Evolutionary conservation across 2,329 filamentous ascomycete species (phyloP).

Genomic region (Phialophora expanda): DNA sequence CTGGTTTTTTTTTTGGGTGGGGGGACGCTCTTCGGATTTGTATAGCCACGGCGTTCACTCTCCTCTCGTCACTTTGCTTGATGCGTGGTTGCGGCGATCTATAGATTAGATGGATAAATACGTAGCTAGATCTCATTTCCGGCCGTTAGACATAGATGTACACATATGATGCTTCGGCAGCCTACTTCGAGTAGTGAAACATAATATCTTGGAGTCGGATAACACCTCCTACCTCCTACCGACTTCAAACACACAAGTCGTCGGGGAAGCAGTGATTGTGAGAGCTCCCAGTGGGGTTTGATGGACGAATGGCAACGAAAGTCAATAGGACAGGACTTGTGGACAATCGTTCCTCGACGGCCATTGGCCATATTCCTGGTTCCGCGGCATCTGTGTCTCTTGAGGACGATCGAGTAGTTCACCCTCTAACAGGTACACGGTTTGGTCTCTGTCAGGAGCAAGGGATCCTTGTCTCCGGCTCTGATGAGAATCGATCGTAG

Average conservation of each 20-base stretch:
- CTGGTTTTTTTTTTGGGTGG: not conserved
- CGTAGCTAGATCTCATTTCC: not conserved
- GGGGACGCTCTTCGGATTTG: not conserved
- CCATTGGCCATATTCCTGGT: too few species aligned
- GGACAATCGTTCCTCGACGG: too few species aligned
- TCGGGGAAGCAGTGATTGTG: too few species aligned
- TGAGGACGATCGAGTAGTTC: too few species aligned
- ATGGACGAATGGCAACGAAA: too few species aligned
- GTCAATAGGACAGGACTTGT: too few species aligned
- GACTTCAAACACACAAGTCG: not conserved
- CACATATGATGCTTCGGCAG: not conserved
- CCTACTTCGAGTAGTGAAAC: not conserved
- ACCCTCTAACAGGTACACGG: too few species aligned
- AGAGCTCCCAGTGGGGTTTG: too few species aligned
- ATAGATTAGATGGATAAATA: not conserved
- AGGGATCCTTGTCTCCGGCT: too few species aligned
- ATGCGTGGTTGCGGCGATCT: not conserved
- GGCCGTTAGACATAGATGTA: not conserved
- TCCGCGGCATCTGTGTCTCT: too few species aligned
- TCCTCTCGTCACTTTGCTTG: not conserved
- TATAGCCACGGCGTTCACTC: not conserved
- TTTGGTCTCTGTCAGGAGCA: too few species aligned
- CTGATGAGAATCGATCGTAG: too few species aligned
- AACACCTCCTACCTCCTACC: not conserved
- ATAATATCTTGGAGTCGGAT: not conserved